Evolutionary conservation across 176 grass and related monocot species (phyloP).

Genomic region (Avena insularis): DNA sequence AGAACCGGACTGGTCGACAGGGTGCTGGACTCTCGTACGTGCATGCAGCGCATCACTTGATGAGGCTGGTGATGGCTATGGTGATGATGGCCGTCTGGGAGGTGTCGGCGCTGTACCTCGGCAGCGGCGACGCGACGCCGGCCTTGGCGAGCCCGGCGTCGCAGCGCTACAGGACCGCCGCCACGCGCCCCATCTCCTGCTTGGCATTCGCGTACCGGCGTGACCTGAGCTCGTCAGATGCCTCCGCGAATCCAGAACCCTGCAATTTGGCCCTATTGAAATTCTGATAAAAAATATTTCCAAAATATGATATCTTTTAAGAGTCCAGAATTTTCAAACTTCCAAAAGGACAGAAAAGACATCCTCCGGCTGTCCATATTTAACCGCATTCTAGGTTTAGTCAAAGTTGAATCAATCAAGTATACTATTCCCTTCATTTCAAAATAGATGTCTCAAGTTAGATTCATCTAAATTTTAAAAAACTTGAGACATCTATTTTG

Average conservation of each 20-base stretch:
- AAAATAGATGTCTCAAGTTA: no score
- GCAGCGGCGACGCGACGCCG: slow-evolving; percentile 27
- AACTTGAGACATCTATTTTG: no score
- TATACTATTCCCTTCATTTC: no score
- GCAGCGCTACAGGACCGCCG: slow-evolving; percentile 26
- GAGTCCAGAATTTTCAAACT: no score
- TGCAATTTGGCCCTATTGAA: no score
- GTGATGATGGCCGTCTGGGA: slow-evolving; percentile 43
- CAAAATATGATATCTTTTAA: no score
- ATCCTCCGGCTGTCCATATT: no score
- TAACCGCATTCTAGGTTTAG: no score
- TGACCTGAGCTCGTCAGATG: slow-evolving; percentile 37
- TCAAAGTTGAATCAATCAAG: no score
- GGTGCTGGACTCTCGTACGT: neutral
- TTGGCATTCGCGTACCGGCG: slow-evolving; percentile 31
- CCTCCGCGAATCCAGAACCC: slow-evolving; percentile 37
- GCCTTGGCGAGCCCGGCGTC: slow-evolving; percentile 27
- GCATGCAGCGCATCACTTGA: slow-evolving; percentile 31
- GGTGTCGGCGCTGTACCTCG: slow-evolving; percentile 36
- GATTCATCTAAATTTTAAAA: no score
- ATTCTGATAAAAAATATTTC: no score
- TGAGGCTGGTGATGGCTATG: slow-evolving; percentile 43
- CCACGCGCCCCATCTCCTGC: slow-evolving; percentile 26
- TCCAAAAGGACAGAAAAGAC: no score
- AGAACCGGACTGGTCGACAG: neutral